A percentile compares a stretch with the other conserved stretches of the same genome.
Conservation (phyloP, 2,329 filamentous ascomycete genomes). For the Aspergillus pseudoglaucus region DNA sequence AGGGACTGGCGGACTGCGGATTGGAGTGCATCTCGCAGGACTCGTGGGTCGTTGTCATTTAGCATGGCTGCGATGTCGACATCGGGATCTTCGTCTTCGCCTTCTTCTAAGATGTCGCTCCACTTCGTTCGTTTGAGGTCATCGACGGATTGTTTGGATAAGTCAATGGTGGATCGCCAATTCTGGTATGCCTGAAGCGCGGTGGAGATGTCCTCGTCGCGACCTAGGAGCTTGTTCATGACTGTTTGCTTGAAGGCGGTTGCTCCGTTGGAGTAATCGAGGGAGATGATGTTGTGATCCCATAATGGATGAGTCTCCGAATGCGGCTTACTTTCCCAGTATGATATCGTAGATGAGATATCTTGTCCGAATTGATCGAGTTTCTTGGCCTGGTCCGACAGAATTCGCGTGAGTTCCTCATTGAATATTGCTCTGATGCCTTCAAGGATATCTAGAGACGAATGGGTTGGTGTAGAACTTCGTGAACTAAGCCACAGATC, state of each 20-base stretch:
- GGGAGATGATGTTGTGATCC: slow-evolving; percentile 57
- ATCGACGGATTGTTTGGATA: slow-evolving; percentile 24
- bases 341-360: slow-evolving; percentile 55
- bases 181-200: slow-evolving; percentile 59
- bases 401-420: slow-evolving; percentile 55
- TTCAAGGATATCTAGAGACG: slow-evolving; percentile 59
- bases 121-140: slow-evolving; percentile 30
- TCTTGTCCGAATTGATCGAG: slow-evolving; percentile 61
- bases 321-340: slow-evolving; percentile 53
- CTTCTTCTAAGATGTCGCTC: slow-evolving; percentile 34
- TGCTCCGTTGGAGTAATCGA: slow-evolving; percentile 61
- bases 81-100: slow-evolving; percentile 33
- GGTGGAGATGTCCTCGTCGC: slow-evolving; percentile 58
- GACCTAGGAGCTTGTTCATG: slow-evolving; percentile 63
- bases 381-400: slow-evolving; percentile 58
- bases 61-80: slow-evolving; percentile 42
- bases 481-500: slow-evolving; percentile 66
- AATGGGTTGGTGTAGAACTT: slow-evolving; percentile 52
- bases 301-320: slow-evolving; percentile 56
- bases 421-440: slow-evolving; percentile 64
- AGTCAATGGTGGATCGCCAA: slow-evolving; percentile 69
- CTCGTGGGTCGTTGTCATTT: slow-evolving; percentile 63
- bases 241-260: slow-evolving; percentile 63
- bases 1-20: slow-evolving; percentile 53
- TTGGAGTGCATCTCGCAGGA: slow-evolving; percentile 56